phyloP scores from a whole-genome alignment of 1,284 basidiomycete species.

The Ustilago sp. region DNA sequence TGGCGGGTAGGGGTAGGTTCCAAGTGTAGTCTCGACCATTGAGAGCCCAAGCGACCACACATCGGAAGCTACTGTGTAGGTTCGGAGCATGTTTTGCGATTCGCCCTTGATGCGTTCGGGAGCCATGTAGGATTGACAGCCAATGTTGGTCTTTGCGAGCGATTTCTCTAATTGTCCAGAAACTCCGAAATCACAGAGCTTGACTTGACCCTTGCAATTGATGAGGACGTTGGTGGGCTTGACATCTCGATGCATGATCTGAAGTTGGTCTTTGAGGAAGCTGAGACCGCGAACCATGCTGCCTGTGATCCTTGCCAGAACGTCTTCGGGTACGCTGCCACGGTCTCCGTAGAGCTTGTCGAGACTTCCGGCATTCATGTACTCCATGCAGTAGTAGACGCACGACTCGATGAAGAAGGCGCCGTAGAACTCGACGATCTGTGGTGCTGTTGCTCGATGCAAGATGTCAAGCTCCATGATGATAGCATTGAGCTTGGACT shows the following conservation, averaged over 20 bases:
- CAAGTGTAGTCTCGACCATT: slow-evolving; percentile 91
- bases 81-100: slow-evolving; percentile 83
- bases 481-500: slow-evolving; percentile 92
- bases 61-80: slow-evolving; percentile 96
- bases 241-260: slow-evolving; percentile 97
- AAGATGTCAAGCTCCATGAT: slow-evolving; percentile 98
- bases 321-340: slow-evolving; percentile 79
- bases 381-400: slow-evolving; percentile 99
- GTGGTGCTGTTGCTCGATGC: slow-evolving; percentile 87
- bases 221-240: slow-evolving; percentile 97
- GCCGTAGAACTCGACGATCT: slow-evolving; percentile 98
- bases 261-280: slow-evolving; percentile 94
- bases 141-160: slow-evolving; percentile 97
- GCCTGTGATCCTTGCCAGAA: slow-evolving; percentile 84
- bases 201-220: slow-evolving; percentile 88
- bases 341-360: slow-evolving; percentile 78
- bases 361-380: slow-evolving; percentile 94
- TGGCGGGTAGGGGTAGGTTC: slow-evolving; percentile 96
- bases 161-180: slow-evolving; percentile 96
- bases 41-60: slow-evolving; percentile 98
- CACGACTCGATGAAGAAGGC: slow-evolving; percentile 99
- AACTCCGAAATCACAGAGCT: slow-evolving; percentile 97
- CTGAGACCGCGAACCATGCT: slow-evolving; percentile 90
- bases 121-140: slow-evolving; percentile 99
- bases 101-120: slow-evolving; percentile 97